Percentiles rank a stretch among this genome's conserved stretches.
These are phyloP conservation scores for Gremmenia infestans DNA, from an alignment of 2,329 filamentous ascomycete species.

Conservation along the genomic window DNA sequence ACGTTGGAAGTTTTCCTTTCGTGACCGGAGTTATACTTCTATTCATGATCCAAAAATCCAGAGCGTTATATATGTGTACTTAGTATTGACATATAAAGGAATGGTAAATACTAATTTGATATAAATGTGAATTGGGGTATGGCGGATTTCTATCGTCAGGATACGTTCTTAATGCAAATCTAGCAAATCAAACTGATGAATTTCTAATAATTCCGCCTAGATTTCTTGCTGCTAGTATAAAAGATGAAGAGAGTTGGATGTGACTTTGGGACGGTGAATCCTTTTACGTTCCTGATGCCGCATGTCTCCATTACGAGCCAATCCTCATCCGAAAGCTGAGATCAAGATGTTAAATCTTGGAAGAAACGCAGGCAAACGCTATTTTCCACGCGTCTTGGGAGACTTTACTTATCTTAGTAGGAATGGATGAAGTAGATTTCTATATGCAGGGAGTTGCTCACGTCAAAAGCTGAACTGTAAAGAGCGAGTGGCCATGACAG, in stretches of 20 bases:
- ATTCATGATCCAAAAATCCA: no score
- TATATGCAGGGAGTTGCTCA: constrained; percentile 39
- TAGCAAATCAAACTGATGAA: no score
- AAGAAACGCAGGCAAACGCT: not conserved
- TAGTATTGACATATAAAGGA: no score
- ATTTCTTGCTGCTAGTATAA: no score
- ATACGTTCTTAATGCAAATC: no score
- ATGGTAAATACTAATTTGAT: no score
- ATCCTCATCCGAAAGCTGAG: not conserved
- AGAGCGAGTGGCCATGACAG: constrained; percentile 43
- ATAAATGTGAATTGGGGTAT: no score
- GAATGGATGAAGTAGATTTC: constrained; percentile 37
- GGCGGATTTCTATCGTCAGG: no score
- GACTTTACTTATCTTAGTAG: constrained; percentile 35
- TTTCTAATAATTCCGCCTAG: no score
- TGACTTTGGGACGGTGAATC: not conserved
- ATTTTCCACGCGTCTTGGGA: not conserved
- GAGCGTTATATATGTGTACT: no score
- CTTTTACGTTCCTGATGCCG: not conserved
- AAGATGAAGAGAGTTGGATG: not conserved
- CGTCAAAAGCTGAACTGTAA: constrained; percentile 36
- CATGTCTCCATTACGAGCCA: not conserved
- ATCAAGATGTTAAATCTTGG: not conserved
- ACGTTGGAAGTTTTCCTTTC: no score
- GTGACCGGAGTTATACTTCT: no score